Base-by-base conservation (phyloP, 2,329 filamentous ascomycete species). In the Truncatella angustata region DNA sequence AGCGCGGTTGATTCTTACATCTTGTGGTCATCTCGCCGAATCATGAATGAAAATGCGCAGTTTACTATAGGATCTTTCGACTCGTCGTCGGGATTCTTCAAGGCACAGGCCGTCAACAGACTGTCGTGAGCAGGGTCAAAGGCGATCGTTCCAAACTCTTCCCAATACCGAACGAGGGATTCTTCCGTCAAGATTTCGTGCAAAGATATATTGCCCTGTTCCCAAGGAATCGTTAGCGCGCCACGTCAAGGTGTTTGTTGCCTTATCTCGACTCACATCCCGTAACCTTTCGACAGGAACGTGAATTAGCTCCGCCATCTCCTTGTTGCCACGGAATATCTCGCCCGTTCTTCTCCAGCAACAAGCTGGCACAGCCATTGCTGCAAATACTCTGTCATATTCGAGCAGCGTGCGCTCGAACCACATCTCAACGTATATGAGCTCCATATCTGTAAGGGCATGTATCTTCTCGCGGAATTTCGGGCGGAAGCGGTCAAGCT, bases 401-500 rank as follows among this genome's bases (percentile, higher is more conserved):
- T 97, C 94, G 88, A 97, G 94, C 60, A 99, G 74, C 57, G 90
- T 94, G 63, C 88, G 85, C 70, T 99, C 94, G 66, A 99, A 97
- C 93, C 94, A 97, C 91, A 97, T 97, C 72, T 99, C 94, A 10
- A 97, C 93, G 54, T 92, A 85, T 24, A 97, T 87, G 23, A 99
- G 82, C 70, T 99, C 91, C 68, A 97, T 89, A 70, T 99, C 94
- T 2, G 90, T 97, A 65, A 97, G 76, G 30, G 81, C 86, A 59
- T 97, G 91, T 67, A 96, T 93, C 73, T 95, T 91, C 70, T 97
- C 93, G 56, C 94, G 83, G 65, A 99, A 99, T 66, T 96, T 96
- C 14, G 94, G 94, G 42, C 94, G 81, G 72, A 99, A 99, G 52
- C 90, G 87, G 70, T 96, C 90, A 39, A 99, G 81, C 65, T 96